Base-by-base conservation (phyloP, 495 filamentous ascomycete species). In the Tuber brumale region DNA sequence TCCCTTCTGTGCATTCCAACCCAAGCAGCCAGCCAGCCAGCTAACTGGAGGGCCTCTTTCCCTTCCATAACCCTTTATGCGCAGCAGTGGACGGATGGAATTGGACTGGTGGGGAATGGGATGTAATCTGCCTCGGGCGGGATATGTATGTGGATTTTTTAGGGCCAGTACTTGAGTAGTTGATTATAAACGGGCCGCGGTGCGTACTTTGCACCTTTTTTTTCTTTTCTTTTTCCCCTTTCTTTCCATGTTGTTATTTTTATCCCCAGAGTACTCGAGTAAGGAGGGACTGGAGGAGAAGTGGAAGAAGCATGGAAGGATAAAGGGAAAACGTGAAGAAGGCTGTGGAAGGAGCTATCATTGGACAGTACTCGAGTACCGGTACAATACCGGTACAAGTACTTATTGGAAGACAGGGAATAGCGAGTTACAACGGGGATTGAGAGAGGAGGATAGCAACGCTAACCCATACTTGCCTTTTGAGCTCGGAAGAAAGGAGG, bases 241-340 rank as follows among this genome's bases (percentile, higher is more conserved):
- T 66, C 27, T 12, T 35, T 16, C 57, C 57, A 18, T 35, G 4
- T 66, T 66, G 27, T 18, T 18, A 27, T 66, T 35, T 66, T 14
- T 35, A 12, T 66, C 31, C 18, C 18, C 31, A 35, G 57, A 1
- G n/a, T 2, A 35, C 27, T 27, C 27, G 57, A 18, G n/a, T n/a
- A n/a, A n/a, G n/a, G n/a, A n/a, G 57, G 57, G 12, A 66, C 57
- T 66, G 57, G 57, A 31, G 31, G 57, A 66, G 57, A 66, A 66
- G 57, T 12, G 57, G 57, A 66, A 66, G 27, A 66, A 66, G 57
- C 57, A 66, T 66, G 57, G 57, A 66, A 66, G 57, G 57, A 66
- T 66, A 27, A 66, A 35, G 57, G 57, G 57, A 66, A 66, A 66
- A 35, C 31, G 27, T 66, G 4, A 66, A 35, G 57, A 66, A 66